Conservation (phyloP, 1,284 basidiomycete genomes). For the Sporisorium iseilematis-ciliati region DNA sequence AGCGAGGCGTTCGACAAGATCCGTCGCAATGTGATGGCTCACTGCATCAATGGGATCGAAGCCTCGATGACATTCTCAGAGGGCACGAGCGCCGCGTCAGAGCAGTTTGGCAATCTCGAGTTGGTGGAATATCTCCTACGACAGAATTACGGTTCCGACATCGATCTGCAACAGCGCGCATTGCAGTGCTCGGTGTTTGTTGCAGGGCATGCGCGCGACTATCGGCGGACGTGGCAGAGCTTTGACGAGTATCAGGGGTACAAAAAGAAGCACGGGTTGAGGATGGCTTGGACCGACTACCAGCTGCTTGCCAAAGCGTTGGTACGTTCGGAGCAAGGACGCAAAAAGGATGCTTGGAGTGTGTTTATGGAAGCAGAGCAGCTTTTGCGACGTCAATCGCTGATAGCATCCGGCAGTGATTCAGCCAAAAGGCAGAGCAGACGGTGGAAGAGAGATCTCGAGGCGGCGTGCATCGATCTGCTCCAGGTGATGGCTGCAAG, state of each 20-base stretch:
- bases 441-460: background rate
- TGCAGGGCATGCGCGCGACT: slow-evolving; percentile 22
- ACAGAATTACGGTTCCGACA: background rate
- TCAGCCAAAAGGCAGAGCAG: background rate
- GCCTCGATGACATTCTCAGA: slow-evolving; percentile 3
- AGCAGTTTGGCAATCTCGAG: slow-evolving; percentile 13
- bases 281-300: slow-evolving; percentile 17
- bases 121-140: slow-evolving; percentile 28
- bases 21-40: slow-evolving; percentile 3
- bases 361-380: slow-evolving; percentile 22
- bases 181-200: slow-evolving; percentile 24
- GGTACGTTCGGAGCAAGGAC: slow-evolving; percentile 20
- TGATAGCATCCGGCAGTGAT: too few relatives aligned
- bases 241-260: slow-evolving; percentile 20
- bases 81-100: slow-evolving; percentile 19
- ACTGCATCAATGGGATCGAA: slow-evolving; percentile 25
- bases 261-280: background rate
- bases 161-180: slow-evolving; percentile 11
- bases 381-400: background rate
- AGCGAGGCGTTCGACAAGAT: slow-evolving; percentile 1
- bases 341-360: slow-evolving; percentile 12
- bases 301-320: slow-evolving; percentile 30
- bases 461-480: slow-evolving; percentile 10
- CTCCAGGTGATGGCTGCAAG: slow-evolving; percentile 25
- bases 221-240: slow-evolving; percentile 9